Evolutionary conservation across 192 early-diverging fungal genomes (phyloP).

Genomic region (Umbelopsis sp.): DNA sequence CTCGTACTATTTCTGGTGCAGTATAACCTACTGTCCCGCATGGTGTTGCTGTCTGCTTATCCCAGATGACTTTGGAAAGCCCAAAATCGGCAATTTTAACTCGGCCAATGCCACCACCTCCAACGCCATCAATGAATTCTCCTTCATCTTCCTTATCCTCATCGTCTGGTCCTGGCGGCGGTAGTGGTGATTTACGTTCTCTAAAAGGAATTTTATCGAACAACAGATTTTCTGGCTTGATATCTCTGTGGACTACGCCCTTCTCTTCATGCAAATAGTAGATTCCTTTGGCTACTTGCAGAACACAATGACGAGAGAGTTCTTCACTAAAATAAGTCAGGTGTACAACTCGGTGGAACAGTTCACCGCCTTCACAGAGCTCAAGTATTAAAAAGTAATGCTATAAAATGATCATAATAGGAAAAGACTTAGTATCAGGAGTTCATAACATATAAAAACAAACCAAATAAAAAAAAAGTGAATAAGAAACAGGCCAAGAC

Average conservation of each 20-base stretch:
- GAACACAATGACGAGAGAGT: conserved; percentile 76
- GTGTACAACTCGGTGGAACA: conserved; percentile 85
- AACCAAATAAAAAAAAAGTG: conserved; percentile 6
- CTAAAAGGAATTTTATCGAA: conserved; percentile 74
- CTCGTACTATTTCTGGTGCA: conserved; percentile 89
- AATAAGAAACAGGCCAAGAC: neutral
- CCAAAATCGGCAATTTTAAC: conserved; percentile 93
- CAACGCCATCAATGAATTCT: conserved; percentile 69
- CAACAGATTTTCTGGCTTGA: conserved; percentile 92
- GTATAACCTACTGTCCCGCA: conserved; percentile 94
- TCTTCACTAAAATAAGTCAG: conserved; percentile 83
- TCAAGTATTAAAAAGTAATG: conserved; percentile 83
- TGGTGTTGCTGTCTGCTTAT: conserved; percentile 84
- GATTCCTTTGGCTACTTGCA: conserved; percentile 84
- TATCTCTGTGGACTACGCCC: conserved; percentile 85
- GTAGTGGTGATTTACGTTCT: conserved; percentile 37
- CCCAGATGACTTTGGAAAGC: conserved; percentile 83
- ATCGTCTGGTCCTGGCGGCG: conserved; percentile 56
- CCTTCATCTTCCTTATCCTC: conserved; percentile 77
- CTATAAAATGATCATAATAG: conserved; percentile 11
- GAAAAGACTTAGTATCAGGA: neutral
- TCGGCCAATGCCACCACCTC: conserved; percentile 81
- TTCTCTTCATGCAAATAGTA: conserved; percentile 82
- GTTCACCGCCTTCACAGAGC: conserved; percentile 82
- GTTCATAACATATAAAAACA: neutral